These are phyloP conservation scores for Colletotrichum gigasporum DNA, from an alignment of 2,329 filamentous ascomycete genomes.

Conservation along the genomic window DNA sequence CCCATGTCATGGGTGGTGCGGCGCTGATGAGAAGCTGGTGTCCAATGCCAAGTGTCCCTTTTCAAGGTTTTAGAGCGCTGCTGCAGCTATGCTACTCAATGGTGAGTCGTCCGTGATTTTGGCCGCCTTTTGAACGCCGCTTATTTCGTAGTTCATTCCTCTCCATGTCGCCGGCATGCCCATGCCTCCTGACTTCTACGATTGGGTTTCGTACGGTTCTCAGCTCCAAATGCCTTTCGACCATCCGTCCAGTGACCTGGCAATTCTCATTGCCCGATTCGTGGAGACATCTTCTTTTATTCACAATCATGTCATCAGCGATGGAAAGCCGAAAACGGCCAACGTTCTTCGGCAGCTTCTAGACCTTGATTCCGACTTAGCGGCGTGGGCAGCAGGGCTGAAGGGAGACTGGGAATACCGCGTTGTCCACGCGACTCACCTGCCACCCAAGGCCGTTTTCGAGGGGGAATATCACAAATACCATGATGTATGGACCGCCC, in stretches of 20 bases:
- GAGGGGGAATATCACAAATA: conserved; percentile 65
- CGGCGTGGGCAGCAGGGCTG: conserved; percentile 47
- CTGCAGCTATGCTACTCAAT: conserved; percentile 66
- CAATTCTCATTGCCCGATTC: conserved; percentile 50
- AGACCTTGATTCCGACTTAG: conserved; percentile 50
- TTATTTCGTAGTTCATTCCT: conserved; percentile 52
- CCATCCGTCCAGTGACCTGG: conserved; percentile 51
- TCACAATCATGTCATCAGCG: conserved; percentile 44
- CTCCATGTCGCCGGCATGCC: conserved; percentile 49
- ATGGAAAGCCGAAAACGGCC: conserved; percentile 46
- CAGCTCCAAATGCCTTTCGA: conserved; percentile 47
- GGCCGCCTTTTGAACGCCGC: not conserved
- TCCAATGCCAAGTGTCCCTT: conserved; percentile 46
- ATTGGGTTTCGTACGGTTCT: conserved; percentile 51
- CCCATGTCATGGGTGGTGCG: conserved; percentile 68
- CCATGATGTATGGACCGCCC: conserved; percentile 60
- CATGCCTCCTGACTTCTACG: conserved; percentile 53
- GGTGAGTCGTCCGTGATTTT: conserved; percentile 45
- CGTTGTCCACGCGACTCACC: conserved; percentile 41
- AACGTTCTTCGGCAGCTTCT: conserved; percentile 50
- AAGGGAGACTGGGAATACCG: conserved; percentile 48
- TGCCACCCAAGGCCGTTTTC: conserved; percentile 56
- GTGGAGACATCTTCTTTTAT: conserved; percentile 49
- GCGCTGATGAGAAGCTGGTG: conserved; percentile 62
- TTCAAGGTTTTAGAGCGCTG: conserved; percentile 60